Conservation (phyloP, 164 flowering plant species). For the Kalanchoe fedtschenkoi region DNA sequence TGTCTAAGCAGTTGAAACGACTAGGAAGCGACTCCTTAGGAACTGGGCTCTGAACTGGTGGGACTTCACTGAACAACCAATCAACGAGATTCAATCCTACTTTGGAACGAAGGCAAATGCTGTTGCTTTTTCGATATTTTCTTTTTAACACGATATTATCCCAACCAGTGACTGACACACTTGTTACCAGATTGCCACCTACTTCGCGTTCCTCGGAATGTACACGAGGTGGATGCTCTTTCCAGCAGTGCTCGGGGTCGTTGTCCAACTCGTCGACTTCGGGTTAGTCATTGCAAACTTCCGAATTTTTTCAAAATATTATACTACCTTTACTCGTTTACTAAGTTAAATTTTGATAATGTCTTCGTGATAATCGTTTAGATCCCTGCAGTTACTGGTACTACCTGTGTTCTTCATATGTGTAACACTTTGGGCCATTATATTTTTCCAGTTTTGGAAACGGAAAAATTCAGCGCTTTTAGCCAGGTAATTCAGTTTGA, state of each 20-base stretch:
- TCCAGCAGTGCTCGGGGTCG: conserved; percentile 68
- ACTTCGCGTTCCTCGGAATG: conserved; percentile 92
- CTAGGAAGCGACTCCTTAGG: conserved; percentile 64
- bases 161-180: conserved; percentile 3
- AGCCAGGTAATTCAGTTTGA: conserved; percentile 43
- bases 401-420: conserved; percentile 70
- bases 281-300: conserved; percentile 34
- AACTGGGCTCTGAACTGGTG: conserved; percentile 81
- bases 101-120: conserved; percentile 70
- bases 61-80: conserved; percentile 72
- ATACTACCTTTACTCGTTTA: not conserved
- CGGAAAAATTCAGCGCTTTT: conserved; percentile 81
- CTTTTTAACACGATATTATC: not conserved
- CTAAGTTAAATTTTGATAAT: not conserved
- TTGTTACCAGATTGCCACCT: conserved; percentile 55
- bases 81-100: conserved; percentile 78
- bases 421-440: conserved; percentile 67
- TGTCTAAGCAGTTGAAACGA: conserved; percentile 46
- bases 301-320: not conserved
- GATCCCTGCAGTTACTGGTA: conserved; percentile 53
- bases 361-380: conserved; percentile 7
- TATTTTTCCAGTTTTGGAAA: conserved; percentile 93
- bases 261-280: conserved; percentile 58
- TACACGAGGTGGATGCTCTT: conserved; percentile 84
- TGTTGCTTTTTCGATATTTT: not conserved